Percentiles rank a stretch among this genome's conserved stretches.
phyloP scores from a whole-genome alignment of 805 yeast species.

The Spencermartinsiella europaea region DNA sequence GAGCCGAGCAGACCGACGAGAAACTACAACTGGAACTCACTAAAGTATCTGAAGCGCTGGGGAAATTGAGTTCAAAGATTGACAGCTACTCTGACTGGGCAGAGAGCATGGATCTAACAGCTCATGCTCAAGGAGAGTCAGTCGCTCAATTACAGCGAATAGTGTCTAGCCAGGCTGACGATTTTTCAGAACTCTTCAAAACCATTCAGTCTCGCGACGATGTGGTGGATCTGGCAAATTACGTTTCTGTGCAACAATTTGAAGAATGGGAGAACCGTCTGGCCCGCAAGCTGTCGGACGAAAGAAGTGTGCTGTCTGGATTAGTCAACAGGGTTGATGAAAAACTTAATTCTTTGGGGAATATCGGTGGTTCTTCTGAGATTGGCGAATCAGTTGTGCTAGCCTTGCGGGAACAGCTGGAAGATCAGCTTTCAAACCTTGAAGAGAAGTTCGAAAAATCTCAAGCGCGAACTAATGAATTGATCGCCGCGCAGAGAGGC shows the following conservation, averaged over 20 bases:
- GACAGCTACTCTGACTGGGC: constrained; percentile 6
- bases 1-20: neutral
- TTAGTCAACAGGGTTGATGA: neutral
- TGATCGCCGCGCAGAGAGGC: neutral
- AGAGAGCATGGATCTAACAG: constrained; percentile 2
- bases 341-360: neutral
- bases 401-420: neutral
- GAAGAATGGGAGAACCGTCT: neutral
- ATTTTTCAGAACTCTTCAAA: constrained; percentile 57
- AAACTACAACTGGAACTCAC: constrained; percentile 3
- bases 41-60: constrained; percentile 2
- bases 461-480: neutral
- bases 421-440: neutral
- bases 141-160: neutral
- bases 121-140: neutral
- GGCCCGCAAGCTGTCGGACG: neutral
- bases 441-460: neutral
- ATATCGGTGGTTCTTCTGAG: neutral
- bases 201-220: constrained; percentile 95
- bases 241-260: neutral
- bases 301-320: neutral
- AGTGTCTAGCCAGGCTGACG: constrained; percentile 6
- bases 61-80: neutral
- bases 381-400: neutral
- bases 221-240: constrained; percentile 32